These are phyloP conservation scores for Neopestalotiopsis sp. DNA, from an alignment of 2,329 filamentous ascomycete genomes.

Conservation along the genomic window DNA sequence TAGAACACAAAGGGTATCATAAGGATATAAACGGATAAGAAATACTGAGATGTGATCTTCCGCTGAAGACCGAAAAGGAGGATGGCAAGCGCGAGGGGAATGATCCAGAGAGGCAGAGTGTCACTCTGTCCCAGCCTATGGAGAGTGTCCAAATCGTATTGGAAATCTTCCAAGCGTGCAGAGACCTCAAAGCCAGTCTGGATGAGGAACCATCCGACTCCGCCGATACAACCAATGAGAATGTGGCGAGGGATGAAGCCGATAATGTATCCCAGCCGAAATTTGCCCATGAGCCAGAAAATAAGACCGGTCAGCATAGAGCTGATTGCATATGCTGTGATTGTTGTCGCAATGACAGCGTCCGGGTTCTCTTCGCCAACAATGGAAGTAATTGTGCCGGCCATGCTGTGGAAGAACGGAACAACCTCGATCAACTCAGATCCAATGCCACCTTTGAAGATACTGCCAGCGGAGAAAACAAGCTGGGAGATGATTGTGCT, in stretches of 20 bases:
- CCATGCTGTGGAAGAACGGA: conserved; percentile 99
- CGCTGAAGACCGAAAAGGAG: conserved; percentile 78
- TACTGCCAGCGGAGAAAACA: conserved; percentile 84
- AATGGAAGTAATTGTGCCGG: conserved; percentile 78
- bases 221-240: conserved; percentile 94
- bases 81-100: conserved; percentile 78
- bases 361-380: conserved; percentile 83
- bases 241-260: conserved; percentile 98
- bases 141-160: conserved; percentile 79
- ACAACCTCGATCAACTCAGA: conserved; percentile 99
- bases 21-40: conserved; percentile 87
- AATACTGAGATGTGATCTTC: conserved; percentile 79
- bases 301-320: conserved; percentile 89
- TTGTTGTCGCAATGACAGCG: conserved; percentile 91
- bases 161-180: conserved; percentile 82
- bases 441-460: conserved; percentile 88
- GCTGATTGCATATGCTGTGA: conserved; percentile 87
- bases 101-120: conserved; percentile 81
- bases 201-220: conserved; percentile 93
- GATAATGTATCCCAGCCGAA: conserved; percentile 87
- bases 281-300: conserved; percentile 89
- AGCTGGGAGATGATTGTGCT: conserved; percentile 95
- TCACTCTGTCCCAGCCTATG: conserved; percentile 74
- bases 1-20: conserved; percentile 79
- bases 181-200: conserved; percentile 94